Conservation (phyloP, 352 stramenopile genomes). For the Blastocystis sp. region DNA sequence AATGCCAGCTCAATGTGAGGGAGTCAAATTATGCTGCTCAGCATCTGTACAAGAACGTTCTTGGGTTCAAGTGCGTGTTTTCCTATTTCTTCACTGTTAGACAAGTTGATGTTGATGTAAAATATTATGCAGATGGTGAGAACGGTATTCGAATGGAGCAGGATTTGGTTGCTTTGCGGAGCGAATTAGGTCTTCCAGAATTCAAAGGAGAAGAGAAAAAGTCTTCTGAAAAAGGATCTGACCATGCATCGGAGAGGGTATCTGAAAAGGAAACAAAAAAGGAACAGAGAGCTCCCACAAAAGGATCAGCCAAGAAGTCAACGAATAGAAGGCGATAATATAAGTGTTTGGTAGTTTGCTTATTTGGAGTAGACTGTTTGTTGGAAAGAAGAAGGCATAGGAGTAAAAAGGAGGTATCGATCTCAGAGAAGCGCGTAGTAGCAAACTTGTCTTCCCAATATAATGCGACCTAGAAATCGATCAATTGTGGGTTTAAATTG, state of each 20-base stretch:
- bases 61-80: constrained; percentile 86
- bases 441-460: no score
- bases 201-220: background rate
- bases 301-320: no score
- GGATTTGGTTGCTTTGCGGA: constrained; percentile 69
- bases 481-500: no score
- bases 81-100: background rate
- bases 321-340: no score
- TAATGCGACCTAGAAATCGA: no score
- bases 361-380: background rate
- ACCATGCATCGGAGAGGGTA: background rate
- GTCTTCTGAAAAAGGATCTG: background rate
- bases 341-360: background rate
- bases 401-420: no score
- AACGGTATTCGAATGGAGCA: constrained; percentile 96
- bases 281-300: background rate
- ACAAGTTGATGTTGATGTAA: constrained; percentile 87
- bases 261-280: background rate
- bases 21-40: constrained; percentile 93
- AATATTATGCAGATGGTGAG: constrained; percentile 99
- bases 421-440: no score
- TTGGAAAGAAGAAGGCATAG: background rate
- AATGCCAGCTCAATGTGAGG: constrained; percentile 95
- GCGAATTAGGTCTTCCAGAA: background rate
- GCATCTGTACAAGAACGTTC: constrained; percentile 92